A percentile compares a stretch with the other conserved stretches of the same genome.
Evolutionary conservation across 164 flowering plant species (phyloP).

Genomic region (Piper longum): DNA sequence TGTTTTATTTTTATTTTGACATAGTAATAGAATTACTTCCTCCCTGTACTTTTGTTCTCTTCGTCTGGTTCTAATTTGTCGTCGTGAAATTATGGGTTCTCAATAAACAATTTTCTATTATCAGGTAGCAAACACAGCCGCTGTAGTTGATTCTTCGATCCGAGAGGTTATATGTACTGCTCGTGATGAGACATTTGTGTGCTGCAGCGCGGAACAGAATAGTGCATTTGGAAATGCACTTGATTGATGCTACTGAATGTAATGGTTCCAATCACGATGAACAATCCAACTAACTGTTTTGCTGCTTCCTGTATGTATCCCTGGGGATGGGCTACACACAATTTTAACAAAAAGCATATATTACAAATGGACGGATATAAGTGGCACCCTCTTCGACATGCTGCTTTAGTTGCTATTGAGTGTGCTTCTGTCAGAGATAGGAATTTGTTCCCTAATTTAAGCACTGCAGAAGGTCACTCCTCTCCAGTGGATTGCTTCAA

Average conservation of each 20-base stretch:
- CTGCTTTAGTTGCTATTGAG: constrained; percentile 78
- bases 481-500: constrained; percentile 16
- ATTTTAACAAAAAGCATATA: neutral
- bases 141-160: constrained; percentile 69
- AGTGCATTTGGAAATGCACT: constrained; percentile 8
- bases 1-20: no score
- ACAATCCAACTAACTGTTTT: constrained; percentile 8
- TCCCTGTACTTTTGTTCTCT: no score
- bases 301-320: constrained; percentile 64
- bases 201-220: constrained; percentile 8
- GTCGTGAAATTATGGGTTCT: no score
- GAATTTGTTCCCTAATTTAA: constrained; percentile 33
- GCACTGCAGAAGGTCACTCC: constrained; percentile 10
- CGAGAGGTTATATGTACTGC: constrained; percentile 55
- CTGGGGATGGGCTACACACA: constrained; percentile 45
- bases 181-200: constrained; percentile 34
- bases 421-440: constrained; percentile 76
- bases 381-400: constrained; percentile 86
- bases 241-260: constrained; percentile 10
- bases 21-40: no score
- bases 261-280: constrained; percentile 9
- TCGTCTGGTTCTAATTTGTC: no score
- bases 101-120: neutral
- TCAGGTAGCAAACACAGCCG: constrained; percentile 76
- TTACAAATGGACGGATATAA: constrained; percentile 3